Evolutionary conservation across 2,329 filamentous ascomycete genomes (phyloP), one percentile per base, ranked within the genome.

Genomic region (Parastagonospora avenae): DNA sequence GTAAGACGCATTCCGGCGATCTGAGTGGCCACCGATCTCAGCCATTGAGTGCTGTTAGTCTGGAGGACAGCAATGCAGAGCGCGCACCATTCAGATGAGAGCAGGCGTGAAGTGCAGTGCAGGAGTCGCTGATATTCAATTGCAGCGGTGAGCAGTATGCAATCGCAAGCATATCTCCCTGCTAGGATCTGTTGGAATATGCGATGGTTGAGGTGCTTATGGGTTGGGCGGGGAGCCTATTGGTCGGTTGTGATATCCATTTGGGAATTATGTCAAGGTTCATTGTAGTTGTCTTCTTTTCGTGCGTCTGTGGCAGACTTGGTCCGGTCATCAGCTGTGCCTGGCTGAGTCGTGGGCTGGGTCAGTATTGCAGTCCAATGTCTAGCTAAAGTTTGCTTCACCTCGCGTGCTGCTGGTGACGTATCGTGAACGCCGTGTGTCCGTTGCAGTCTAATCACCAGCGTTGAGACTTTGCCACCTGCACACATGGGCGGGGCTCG

Each of bases 1-100:
- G 90, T 68, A 88, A 90, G 72, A 96, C 92, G 11, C 90, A 87
- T 38, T 96, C 91, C 74, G 85, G 89, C 14, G 93, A 97, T 70
- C 76, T 97, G 50, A 76, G 79, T 33, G 76, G 77, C 31, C 64
- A 66, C 42, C 61, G 68, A 24, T 74, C 67, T 35, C 72, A 74
- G 60, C 71, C 73, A n/a, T 52, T 74, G 55, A 74, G 72, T 47
- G 70, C 74, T 31, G 68, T 68, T 41, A 72, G 70, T 47, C 56
- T 73, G 15, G 76, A 76, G 42, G 71, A 76, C 33, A 64, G 53
- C 46, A 55, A 55, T 45, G 64, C 56, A 45, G 74, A 66, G 55
- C 68, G 61, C 27, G 53, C 63, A 11, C 63, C 67, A 33, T 72
- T 72, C 55, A 68, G 61, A 49, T 70, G 50, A 62, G 19, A 27